Percentiles rank a stretch among this genome's conserved stretches.
Conservation (phyloP, 2,329 filamentous ascomycete species). For the Pestalotiopsis sp. region DNA sequence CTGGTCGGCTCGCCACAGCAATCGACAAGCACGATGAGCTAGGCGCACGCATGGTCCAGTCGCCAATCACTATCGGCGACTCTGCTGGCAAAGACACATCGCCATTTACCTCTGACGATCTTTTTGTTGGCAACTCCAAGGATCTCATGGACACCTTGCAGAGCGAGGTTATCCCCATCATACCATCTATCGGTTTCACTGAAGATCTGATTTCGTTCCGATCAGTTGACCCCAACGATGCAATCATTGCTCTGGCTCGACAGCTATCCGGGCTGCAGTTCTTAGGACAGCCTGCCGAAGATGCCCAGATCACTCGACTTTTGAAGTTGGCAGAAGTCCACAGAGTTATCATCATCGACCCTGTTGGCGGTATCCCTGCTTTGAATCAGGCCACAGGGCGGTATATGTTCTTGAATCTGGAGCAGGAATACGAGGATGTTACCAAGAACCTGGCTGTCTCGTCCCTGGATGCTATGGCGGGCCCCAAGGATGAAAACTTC, state of each 20-base stretch:
- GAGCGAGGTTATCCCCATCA: slow-evolving; percentile 70
- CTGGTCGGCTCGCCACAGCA: slow-evolving; percentile 72
- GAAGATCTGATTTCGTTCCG: slow-evolving; percentile 41
- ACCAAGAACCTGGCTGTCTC: slow-evolving; percentile 56
- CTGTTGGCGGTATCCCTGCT: slow-evolving; percentile 81
- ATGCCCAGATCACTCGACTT: slow-evolving; percentile 34
- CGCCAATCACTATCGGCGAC: slow-evolving; percentile 46
- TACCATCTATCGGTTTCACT: slow-evolving; percentile 54
- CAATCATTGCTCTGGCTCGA: slow-evolving; percentile 75
- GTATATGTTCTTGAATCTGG: slow-evolving; percentile 89
- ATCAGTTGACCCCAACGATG: slow-evolving; percentile 55
- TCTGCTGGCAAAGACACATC: slow-evolving; percentile 24
- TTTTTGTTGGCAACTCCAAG: slow-evolving; percentile 48
- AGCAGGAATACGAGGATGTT: slow-evolving; percentile 81
- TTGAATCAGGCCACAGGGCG: slow-evolving; percentile 61
- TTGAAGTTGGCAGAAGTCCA: slow-evolving; percentile 59
- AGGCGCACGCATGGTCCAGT: slow-evolving; percentile 70
- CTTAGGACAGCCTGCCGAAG: slow-evolving; percentile 39
- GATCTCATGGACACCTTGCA: slow-evolving; percentile 67
- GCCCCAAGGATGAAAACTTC: slow-evolving; percentile 31
- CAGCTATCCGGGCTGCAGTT: slow-evolving; percentile 72
- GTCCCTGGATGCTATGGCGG: slow-evolving; percentile 20
- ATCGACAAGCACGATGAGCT: slow-evolving; percentile 71
- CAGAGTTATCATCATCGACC: slow-evolving; percentile 85
- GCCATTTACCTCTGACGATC: slow-evolving; percentile 33